Evolutionary conservation across 140 eudicot genomes (phyloP).

Genomic region (Bidens hawaiensis): DNA sequence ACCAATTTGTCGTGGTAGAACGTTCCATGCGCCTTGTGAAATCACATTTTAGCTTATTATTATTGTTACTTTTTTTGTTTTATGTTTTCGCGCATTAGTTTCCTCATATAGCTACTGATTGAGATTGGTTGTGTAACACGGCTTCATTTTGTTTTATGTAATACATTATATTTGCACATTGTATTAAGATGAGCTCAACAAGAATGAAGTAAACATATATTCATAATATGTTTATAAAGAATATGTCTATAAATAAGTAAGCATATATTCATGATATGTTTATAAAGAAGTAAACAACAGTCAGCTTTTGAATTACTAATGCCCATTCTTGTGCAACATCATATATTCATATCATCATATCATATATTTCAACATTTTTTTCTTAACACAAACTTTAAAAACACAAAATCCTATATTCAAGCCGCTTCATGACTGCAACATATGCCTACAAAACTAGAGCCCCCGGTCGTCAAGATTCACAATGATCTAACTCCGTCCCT

Average conservation of each 20-base stretch:
- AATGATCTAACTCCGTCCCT: slow-evolving; percentile 43
- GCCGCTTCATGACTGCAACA: slow-evolving; percentile 23
- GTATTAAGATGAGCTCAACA: background rate
- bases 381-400: slow-evolving; percentile 25
- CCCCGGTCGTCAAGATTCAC: slow-evolving; percentile 18
- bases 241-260: slow-evolving; percentile 11
- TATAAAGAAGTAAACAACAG: background rate
- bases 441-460: slow-evolving; percentile 29
- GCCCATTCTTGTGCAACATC: slow-evolving; percentile 11
- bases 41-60: slow-evolving; percentile 51
- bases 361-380: slow-evolving; percentile 22
- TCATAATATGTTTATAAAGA: slow-evolving; percentile 8
- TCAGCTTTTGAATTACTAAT: slow-evolving; percentile 6
- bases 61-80: background rate
- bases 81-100: slow-evolving; percentile 7
- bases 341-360: slow-evolving; percentile 15
- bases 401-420: slow-evolving; percentile 28
- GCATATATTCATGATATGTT: too few species aligned
- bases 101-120: slow-evolving; percentile 18
- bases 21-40: slow-evolving; percentile 98
- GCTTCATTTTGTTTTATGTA: slow-evolving; percentile 21
- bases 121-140: slow-evolving; percentile 32
- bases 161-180: background rate
- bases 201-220: background rate
- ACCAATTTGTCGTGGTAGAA: slow-evolving; percentile 95